These are phyloP conservation scores for Sungouiozyma intestinalis DNA, from an alignment of 805 yeast species.

Conservation along the genomic window DNA sequence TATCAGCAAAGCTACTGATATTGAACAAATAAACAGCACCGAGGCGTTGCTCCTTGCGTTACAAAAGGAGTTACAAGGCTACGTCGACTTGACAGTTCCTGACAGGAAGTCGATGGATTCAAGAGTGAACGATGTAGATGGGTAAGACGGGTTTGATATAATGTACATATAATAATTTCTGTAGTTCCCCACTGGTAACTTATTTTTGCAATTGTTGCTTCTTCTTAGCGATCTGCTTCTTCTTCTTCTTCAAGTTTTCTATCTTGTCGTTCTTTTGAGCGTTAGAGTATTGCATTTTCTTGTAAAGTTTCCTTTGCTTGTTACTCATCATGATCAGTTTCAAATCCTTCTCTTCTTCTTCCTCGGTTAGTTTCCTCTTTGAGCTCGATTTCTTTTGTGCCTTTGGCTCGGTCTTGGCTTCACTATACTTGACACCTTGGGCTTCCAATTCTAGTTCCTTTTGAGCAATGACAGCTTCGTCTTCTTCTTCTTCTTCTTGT, in stretches of 20 bases:
- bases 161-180: conserved; percentile 1
- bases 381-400: conserved; percentile 29
- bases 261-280: conserved; percentile 71
- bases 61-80: conserved; percentile 56
- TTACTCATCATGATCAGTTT: conserved; percentile 96
- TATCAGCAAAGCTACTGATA: conserved; percentile 61
- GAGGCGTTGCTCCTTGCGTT: conserved; percentile 50
- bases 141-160: conserved; percentile 1
- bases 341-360: conserved; percentile 75
- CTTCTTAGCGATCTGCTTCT: conserved; percentile 57
- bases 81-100: conserved; percentile 61
- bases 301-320: conserved; percentile 88
- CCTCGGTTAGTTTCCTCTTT: conserved; percentile 36
- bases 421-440: conserved; percentile 71
- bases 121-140: conserved; percentile 26
- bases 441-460: conserved; percentile 87
- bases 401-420: conserved; percentile 33
- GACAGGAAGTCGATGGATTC: conserved; percentile 78
- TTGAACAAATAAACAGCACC: conserved; percentile 58
- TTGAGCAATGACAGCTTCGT: conserved; percentile 51
- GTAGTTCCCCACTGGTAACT: no score
- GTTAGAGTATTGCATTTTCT: conserved; percentile 88
- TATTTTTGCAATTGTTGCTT: conserved; percentile 35
- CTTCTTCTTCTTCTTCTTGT: conserved; percentile 43
- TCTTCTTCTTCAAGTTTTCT: conserved; percentile 58